Evolutionary conservation across 2,329 filamentous ascomycete genomes (phyloP).

Genomic region (Trichoderma atrobrunneum): DNA sequence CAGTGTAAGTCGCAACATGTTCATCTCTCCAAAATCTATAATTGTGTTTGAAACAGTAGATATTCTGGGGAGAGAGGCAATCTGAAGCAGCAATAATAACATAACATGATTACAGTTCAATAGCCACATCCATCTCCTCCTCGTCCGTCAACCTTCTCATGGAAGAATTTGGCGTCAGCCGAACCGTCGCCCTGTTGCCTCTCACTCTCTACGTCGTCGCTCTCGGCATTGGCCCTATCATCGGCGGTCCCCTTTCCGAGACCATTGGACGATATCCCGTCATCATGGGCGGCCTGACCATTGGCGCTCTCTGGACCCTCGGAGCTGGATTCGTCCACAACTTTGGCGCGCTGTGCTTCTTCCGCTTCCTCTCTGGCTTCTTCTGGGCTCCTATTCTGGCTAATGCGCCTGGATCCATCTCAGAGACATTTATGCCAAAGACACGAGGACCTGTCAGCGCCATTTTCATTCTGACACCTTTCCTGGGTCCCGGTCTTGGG

Average conservation of each 20-base stretch:
- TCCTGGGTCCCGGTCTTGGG: constrained; percentile 52
- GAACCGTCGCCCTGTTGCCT: constrained; percentile 56
- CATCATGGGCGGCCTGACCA: constrained; percentile 45
- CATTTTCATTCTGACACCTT: constrained; percentile 50
- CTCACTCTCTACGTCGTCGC: constrained; percentile 60
- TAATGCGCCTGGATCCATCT: constrained; percentile 48
- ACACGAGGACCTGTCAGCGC: constrained; percentile 43
- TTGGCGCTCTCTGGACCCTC: constrained; percentile 54
- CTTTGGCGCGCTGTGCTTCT: constrained; percentile 50
- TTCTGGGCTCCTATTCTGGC: constrained; percentile 49
- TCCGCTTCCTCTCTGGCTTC: constrained; percentile 57
- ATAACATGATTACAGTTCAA: constrained; percentile 38
- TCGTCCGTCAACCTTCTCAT: constrained; percentile 47
- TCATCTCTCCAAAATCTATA: neutral
- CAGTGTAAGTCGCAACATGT: constrained; percentile 35
- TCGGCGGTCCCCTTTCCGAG: constrained; percentile 59
- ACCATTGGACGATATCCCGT: constrained; percentile 53
- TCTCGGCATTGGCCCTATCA: constrained; percentile 56
- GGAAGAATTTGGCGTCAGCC: constrained; percentile 51
- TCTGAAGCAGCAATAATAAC: neutral
- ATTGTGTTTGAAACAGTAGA: neutral
- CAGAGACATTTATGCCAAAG: constrained; percentile 46
- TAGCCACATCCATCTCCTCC: constrained; percentile 54
- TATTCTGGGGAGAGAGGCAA: neutral
- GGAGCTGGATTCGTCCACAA: constrained; percentile 51